Conservation (phyloP, 352 stramenopile genomes). For the Thalassiosira livingstoniorum region DNA sequence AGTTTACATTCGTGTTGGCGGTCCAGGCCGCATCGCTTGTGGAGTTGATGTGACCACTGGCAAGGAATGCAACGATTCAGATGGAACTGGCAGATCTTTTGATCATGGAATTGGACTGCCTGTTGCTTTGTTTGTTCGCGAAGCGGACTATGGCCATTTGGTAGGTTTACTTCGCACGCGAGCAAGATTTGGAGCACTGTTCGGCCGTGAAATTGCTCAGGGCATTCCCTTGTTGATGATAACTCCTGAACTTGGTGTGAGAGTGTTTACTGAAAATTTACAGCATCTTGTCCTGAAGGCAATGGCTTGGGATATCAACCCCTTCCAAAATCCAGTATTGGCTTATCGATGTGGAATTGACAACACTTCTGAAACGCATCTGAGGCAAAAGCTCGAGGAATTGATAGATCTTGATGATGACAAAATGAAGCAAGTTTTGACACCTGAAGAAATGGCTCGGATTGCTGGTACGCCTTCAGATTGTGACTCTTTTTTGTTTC, state of each 20-base stretch:
- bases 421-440: slow-evolving; percentile 73
- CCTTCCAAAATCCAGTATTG: slow-evolving; percentile 81
- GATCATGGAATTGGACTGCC: slow-evolving; percentile 79
- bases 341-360: slow-evolving; percentile 79
- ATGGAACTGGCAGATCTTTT: slow-evolving; percentile 68
- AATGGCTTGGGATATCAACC: slow-evolving; percentile 78
- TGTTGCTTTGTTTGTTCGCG: slow-evolving; percentile 81
- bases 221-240: slow-evolving; percentile 80
- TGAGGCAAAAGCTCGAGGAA: slow-evolving; percentile 84
- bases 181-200: slow-evolving; percentile 68
- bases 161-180: slow-evolving; percentile 81
- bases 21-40: slow-evolving; percentile 64
- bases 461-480: slow-evolving; percentile 42
- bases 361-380: slow-evolving; percentile 65
- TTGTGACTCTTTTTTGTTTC: background rate
- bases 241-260: slow-evolving; percentile 68
- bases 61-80: slow-evolving; percentile 43
- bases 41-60: slow-evolving; percentile 62
- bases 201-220: slow-evolving; percentile 63
- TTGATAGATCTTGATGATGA: slow-evolving; percentile 82
- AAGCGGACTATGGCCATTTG: slow-evolving; percentile 76
- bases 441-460: slow-evolving; percentile 66
- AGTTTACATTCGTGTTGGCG: slow-evolving; percentile 81
- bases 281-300: slow-evolving; percentile 77
- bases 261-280: slow-evolving; percentile 79